Percentiles rank a stretch among this genome's conserved stretches.
These are phyloP conservation scores for Salix viminalis DNA, from an alignment of 345 rosid species.

Conservation along the genomic window DNA sequence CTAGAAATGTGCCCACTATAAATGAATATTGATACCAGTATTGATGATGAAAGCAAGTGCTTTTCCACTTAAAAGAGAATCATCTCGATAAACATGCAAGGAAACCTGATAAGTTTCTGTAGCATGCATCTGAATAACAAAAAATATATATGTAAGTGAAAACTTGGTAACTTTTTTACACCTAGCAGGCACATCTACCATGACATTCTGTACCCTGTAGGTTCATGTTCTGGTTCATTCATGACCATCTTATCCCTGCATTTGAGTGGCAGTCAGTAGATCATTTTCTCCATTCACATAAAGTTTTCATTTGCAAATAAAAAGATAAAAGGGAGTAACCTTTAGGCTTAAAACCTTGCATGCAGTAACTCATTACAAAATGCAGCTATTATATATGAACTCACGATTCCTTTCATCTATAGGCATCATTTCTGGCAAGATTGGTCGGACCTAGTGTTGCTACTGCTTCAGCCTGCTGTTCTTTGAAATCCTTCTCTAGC, in stretches of 20 bases:
- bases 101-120: background rate
- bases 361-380: background rate
- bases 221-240: too few species aligned
- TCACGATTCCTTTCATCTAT: conserved; percentile 16
- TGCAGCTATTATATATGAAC: background rate
- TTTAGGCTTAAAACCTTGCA: background rate
- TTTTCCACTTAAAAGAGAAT: background rate
- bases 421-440: conserved; percentile 74
- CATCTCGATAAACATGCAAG: background rate
- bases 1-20: background rate
- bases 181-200: too few species aligned
- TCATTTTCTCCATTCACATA: background rate
- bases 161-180: too few species aligned
- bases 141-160: background rate
- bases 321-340: background rate
- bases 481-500: conserved; percentile 57
- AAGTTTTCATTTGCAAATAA: background rate
- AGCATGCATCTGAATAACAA: background rate
- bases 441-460: conserved; percentile 65
- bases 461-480: conserved; percentile 62
- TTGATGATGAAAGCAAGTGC: background rate
- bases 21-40: background rate
- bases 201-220: too few species aligned
- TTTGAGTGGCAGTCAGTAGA: background rate
- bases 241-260: too few species aligned